Percentiles rank a stretch among this genome's conserved stretches.
Evolutionary conservation across 2,329 filamentous ascomycete genomes (phyloP).

Genomic region (Alternaria consortialis): DNA sequence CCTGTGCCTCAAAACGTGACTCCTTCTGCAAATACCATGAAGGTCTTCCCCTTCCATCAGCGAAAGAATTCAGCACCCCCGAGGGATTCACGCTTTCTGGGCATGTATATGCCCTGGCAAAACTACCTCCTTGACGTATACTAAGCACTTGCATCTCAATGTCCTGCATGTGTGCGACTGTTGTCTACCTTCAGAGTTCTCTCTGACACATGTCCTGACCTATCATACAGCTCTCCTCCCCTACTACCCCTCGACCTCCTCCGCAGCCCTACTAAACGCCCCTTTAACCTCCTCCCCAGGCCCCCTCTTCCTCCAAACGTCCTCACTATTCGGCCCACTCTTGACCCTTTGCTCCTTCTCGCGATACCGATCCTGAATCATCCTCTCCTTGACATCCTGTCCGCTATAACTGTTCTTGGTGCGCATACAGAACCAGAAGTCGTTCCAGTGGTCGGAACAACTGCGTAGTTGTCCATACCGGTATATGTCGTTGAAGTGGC

Average conservation of each 20-base stretch:
- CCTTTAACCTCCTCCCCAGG: slow-evolving; percentile 44
- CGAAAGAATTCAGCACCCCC: background rate
- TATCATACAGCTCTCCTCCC: background rate
- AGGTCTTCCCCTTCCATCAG: background rate
- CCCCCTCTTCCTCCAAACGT: slow-evolving; percentile 83
- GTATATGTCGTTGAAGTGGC: slow-evolving; percentile 92
- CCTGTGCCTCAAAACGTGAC: background rate
- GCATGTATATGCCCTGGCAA: background rate
- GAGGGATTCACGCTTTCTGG: background rate
- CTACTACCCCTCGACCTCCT: slow-evolving; percentile 8
- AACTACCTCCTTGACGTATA: background rate
- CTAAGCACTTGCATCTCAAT: background rate
- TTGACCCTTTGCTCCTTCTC: slow-evolving; percentile 72
- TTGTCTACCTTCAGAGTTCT: background rate
- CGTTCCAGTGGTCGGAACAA: slow-evolving; percentile 86
- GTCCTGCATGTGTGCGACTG: background rate
- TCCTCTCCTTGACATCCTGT: slow-evolving; percentile 63
- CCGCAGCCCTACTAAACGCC: slow-evolving; percentile 34
- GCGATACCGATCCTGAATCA: slow-evolving; percentile 73
- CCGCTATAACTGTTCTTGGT: slow-evolving; percentile 68
- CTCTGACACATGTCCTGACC: background rate
- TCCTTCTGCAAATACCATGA: background rate
- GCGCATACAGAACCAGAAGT: slow-evolving; percentile 99
- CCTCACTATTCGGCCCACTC: slow-evolving; percentile 80
- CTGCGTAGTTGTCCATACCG: slow-evolving; percentile 79